These are phyloP conservation scores for Dovyalis caffra DNA, from an alignment of 345 rosid genomes.

Conservation along the genomic window DNA sequence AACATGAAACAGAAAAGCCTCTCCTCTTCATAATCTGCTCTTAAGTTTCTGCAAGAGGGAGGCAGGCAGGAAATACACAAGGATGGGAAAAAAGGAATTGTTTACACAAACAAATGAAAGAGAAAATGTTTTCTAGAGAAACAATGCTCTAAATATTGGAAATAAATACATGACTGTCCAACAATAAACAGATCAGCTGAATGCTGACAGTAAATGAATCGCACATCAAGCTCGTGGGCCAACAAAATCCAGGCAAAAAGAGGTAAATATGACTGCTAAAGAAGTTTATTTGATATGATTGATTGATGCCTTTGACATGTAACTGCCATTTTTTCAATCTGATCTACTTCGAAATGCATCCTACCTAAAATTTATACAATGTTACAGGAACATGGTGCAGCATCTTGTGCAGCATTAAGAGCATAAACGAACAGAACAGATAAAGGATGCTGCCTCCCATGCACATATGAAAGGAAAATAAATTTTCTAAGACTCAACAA, in stretches of 20 bases:
- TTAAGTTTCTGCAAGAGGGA: too few species aligned
- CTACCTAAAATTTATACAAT: neutral
- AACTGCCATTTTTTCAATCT: neutral
- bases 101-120: too few species aligned
- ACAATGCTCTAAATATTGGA: neutral
- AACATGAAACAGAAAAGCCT: too few species aligned
- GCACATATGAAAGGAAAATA: neutral
- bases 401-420: neutral
- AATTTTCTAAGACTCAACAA: neutral
- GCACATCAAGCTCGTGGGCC: neutral
- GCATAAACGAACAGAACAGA: neutral
- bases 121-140: too few species aligned
- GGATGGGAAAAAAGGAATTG: too few species aligned
- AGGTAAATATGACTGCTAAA: neutral
- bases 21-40: too few species aligned
- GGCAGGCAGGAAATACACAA: too few species aligned
- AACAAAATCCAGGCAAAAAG: slow-evolving; percentile 1
- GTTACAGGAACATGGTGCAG: slow-evolving; percentile 10
- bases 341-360: neutral
- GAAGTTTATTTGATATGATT: neutral
- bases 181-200: neutral
- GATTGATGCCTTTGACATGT: neutral
- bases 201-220: neutral
- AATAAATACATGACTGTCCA: neutral
- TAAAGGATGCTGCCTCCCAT: neutral